A percentile compares a stretch with the other conserved stretches of the same genome.
phyloP scores from a whole-genome alignment of 2,329 filamentous ascomycete species.

The Paecilomyces dactylethromorphus region DNA sequence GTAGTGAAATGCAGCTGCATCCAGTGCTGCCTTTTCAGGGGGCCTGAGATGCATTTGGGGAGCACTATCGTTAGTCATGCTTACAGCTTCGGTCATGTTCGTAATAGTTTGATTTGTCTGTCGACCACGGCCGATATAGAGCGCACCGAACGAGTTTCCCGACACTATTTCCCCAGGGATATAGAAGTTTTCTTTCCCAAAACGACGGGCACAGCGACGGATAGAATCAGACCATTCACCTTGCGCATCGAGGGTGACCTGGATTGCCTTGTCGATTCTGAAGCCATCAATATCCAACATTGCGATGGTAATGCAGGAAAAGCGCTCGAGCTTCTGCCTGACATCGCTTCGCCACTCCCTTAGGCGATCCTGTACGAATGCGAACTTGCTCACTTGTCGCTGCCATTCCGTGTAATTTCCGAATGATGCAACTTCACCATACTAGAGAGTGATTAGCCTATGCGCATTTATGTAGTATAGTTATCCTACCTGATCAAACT shows the following conservation, averaged over 20 bases:
- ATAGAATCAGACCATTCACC: conserved; percentile 48
- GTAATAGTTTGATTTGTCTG: conserved; percentile 41
- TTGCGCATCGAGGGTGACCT: conserved; percentile 52
- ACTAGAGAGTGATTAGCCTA: conserved; percentile 25
- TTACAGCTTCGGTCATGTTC: conserved; percentile 39
- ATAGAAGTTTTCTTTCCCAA: conserved; percentile 55
- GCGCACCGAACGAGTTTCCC: conserved; percentile 49
- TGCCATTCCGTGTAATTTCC: conserved; percentile 53
- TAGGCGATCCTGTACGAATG: conserved; percentile 56
- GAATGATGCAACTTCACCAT: conserved; percentile 53
- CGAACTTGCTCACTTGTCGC: conserved; percentile 55
- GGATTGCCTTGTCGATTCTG: conserved; percentile 56
- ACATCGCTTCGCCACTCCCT: conserved; percentile 53
- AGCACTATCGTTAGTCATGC: conserved; percentile 31
- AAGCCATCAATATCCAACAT: conserved; percentile 56
- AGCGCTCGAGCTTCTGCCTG: conserved; percentile 48
- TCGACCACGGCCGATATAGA: conserved; percentile 53
- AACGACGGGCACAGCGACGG: conserved; percentile 45
- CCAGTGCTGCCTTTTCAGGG: conserved; percentile 43
- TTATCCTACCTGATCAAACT: conserved; percentile 43
- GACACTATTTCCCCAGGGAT: conserved; percentile 54
- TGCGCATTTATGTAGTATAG: neutral
- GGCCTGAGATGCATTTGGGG: conserved; percentile 42
- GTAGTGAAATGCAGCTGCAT: conserved; percentile 54
- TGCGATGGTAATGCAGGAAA: conserved; percentile 53